Percentiles rank a stretch among this genome's conserved stretches.
Conservation (phyloP, 768 basidiomycete genomes). For the Candolleomyces eurysporus region DNA sequence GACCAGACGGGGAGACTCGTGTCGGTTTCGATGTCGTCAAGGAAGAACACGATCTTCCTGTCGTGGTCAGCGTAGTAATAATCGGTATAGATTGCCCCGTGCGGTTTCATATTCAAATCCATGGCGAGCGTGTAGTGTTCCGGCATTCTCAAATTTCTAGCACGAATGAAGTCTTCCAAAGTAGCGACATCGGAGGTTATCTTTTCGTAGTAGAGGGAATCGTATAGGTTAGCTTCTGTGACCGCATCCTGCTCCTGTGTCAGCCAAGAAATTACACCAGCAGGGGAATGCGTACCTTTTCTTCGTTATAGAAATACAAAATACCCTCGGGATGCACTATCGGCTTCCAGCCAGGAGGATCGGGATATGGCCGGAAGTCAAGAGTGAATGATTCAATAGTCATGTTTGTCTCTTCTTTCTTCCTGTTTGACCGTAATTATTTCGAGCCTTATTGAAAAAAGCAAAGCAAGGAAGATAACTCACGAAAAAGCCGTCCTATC, state of each 20-base stretch:
- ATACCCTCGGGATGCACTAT: constrained; percentile 60
- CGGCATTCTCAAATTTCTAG: constrained; percentile 25
- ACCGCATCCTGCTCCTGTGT: constrained; percentile 38
- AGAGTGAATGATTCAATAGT: constrained; percentile 6
- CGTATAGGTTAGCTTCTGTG: constrained; percentile 46
- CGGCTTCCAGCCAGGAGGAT: constrained; percentile 41
- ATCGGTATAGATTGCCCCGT: constrained; percentile 17
- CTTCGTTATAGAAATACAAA: constrained; percentile 53
- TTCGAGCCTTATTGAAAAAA: too few relatives aligned
- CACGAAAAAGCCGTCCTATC: not conserved
- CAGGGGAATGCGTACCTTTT: constrained; percentile 33
- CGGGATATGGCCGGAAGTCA: not conserved
- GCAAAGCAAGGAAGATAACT: not conserved
- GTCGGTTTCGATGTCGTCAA: constrained; percentile 39
- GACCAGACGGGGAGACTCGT: constrained; percentile 23
- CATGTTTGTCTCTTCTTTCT: not conserved
- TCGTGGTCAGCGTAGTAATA: constrained; percentile 41
- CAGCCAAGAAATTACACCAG: not conserved
- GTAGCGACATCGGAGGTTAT: not conserved
- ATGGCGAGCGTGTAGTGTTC: constrained; percentile 28
- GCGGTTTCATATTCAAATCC: constrained; percentile 26
- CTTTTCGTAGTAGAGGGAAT: not conserved
- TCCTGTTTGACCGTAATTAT: too few relatives aligned
- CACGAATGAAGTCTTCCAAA: constrained; percentile 30
- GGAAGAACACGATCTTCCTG: constrained; percentile 50